Base-by-base conservation (phyloP, 768 basidiomycete genomes). In the Kwoniella sp. region DNA sequence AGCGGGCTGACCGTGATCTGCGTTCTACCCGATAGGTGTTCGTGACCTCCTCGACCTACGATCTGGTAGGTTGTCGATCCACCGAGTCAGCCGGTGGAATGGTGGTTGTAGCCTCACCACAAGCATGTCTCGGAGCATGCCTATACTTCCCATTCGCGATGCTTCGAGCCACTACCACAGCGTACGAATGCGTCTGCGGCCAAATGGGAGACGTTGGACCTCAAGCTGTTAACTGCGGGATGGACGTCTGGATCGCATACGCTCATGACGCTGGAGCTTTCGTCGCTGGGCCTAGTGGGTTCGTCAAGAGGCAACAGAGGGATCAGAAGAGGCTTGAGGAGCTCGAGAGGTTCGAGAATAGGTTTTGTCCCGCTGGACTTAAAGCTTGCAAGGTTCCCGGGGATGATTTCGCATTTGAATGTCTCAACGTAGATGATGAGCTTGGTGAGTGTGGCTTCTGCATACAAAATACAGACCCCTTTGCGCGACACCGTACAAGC, bases 371-470 rank as follows among this genome's bases (percentile, higher is more conserved):
- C 12, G 52, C 50, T 4, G 52, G 60, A 7, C 37, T 61, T 21
- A 61, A 27, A 21, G 60, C 60, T n/a, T 55, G 60, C 48, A 61
- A 47, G 22, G 49, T 61, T 9, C 52, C 60, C n/a, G 52, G 52
- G 10, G 50, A 61, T 33, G 52, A 61, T 19, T 21, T 36, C 21
- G 60, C 60, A 3, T 61, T 46, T 33, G 60, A 61, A 24, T 61
- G 60, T 61, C 15, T 61, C 36, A 55, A 48, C 44, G 52, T 61
- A 2, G 44, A 40, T 27, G 52, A 37, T 33, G 60, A 61, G 36
- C 40, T 61, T 25, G 60, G 60, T 61, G 37, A 61, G 60, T 52
- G 15, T 33, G 7, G 33, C 33, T n/a, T n/a, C n/a, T 19, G 22
- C n/a, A n/a, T n/a, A n/a, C n/a, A n/a, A n/a, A n/a, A n/a, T n/a